phyloP scores from a whole-genome alignment of 2,329 filamentous ascomycete genomes.

The Colletotrichum tropicicola region DNA sequence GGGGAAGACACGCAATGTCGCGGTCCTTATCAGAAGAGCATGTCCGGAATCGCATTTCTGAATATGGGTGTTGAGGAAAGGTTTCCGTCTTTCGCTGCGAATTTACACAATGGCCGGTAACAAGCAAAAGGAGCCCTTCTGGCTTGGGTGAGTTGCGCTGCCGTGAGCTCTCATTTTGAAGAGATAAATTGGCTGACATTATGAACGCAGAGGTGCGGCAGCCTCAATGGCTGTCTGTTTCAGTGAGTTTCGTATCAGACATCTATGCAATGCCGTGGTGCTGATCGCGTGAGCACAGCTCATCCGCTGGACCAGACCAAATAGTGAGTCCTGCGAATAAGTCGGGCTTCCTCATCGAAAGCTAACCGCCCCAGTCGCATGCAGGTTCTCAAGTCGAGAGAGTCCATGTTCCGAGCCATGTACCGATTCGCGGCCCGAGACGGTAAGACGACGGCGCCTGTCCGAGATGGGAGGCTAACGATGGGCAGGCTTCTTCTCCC shows the following conservation, averaged over 20 bases:
- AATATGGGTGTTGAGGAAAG: background rate
- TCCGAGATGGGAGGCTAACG: background rate
- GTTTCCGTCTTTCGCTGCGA: background rate
- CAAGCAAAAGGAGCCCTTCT: slow-evolving; percentile 51
- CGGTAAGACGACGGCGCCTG: slow-evolving; percentile 36
- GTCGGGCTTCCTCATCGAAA: fast-evolving
- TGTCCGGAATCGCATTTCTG: background rate
- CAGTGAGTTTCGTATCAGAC: slow-evolving; percentile 40
- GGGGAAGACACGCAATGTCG: background rate
- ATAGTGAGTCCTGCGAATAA: slow-evolving; percentile 43
- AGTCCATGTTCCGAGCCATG: slow-evolving; percentile 49
- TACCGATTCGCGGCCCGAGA: slow-evolving; percentile 49
- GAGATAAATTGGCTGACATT: background rate
- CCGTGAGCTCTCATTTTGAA: fast-evolving
- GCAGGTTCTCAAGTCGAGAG: slow-evolving; percentile 51
- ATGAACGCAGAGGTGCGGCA: slow-evolving; percentile 46
- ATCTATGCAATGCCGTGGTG: too few relatives aligned
- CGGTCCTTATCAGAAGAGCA: slow-evolving; percentile 19
- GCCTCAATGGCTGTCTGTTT: slow-evolving; percentile 56
- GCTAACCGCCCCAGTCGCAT: slow-evolving; percentile 44
- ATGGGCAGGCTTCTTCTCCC: slow-evolving; percentile 45
- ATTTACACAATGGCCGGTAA: slow-evolving; percentile 11
- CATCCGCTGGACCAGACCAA: slow-evolving; percentile 55
- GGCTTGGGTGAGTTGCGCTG: slow-evolving; percentile 48
- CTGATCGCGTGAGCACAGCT: slow-evolving; percentile 36